Base-by-base conservation (phyloP, 441 rosid species). In the Macaranga tanarius region DNA sequence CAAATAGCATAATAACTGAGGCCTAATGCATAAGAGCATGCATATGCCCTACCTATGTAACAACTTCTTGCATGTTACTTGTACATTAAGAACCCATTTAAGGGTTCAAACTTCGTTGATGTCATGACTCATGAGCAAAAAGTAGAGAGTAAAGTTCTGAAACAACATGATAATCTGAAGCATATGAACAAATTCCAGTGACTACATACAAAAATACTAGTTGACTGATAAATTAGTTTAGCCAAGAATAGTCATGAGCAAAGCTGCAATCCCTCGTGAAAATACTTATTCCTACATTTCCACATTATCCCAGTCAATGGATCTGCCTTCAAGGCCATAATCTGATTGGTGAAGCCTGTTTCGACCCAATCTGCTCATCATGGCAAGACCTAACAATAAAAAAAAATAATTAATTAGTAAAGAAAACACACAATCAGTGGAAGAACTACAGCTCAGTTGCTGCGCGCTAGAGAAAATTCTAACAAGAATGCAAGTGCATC, bases 261-360 rank as follows among this genome's bases (percentile, higher is more conserved):
- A 31, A 71, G 58, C 42, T 69, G 6, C 1, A 10, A 26, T 9
- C 0, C 15, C n/a, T 60, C 9, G 16, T 2, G 40, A 3, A n/a
- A 61, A 11, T 26, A 26, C 60, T 19, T 19, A 13, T 66, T 59
- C 55, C 84, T 88, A 89, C 77, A 85, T 87, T 64, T 89, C 91
- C 2, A 84, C 81, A n/a, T 65, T 79, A 72, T 94, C 98, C 97
- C 97, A 94, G 62, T 94, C 88, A 22, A 90, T 84, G 7, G 95
- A 74, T 83, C 81, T 82, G 65, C 85, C 89, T 56, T 83, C 86
- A n/a, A 86, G 74, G 44, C 74, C 82, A 75, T 74, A 73, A 11
- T 87, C 93, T 6, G 86, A 77, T 10, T 78, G 82, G 48, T 86
- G 85, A 74, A 89, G 86, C 80, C 89, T 79, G 84, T 69, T 83